A percentile compares a stretch with the other conserved stretches of the same genome.
Conservation (phyloP, 2,329 filamentous ascomycete genomes). For the Fusarium piperis region DNA sequence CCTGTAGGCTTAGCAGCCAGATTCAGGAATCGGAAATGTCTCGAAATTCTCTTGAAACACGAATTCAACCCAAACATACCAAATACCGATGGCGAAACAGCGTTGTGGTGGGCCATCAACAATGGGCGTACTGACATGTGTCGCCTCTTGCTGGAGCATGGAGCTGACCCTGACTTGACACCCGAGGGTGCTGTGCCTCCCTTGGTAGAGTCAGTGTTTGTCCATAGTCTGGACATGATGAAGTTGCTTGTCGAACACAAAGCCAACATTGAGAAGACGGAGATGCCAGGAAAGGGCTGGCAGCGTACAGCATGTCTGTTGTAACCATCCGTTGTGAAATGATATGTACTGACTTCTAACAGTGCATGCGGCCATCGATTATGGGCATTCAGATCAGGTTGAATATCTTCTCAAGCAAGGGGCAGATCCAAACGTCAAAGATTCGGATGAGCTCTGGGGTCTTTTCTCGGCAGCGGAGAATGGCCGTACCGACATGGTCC, state of each 20-base stretch:
- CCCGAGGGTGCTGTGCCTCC: not conserved
- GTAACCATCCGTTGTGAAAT: too few relatives aligned
- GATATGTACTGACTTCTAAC: not conserved
- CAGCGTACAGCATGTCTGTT: slow-evolving; percentile 1
- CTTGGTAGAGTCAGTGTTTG: not conserved
- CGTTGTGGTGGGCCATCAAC: not conserved
- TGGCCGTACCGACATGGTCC: not conserved
- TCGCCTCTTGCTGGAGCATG: not conserved
- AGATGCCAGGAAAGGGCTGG: not conserved
- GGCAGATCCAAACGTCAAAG: not conserved
- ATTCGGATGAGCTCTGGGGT: not conserved
- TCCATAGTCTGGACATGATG: not conserved
- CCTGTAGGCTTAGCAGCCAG: not conserved
- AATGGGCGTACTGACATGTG: not conserved
- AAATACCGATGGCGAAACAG: not conserved
- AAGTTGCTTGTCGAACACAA: not conserved
- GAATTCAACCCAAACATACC: not conserved
- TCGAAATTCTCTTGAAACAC: not conserved
- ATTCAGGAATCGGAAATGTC: not conserved
- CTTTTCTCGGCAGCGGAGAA: not conserved
- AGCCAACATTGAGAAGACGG: slow-evolving; percentile 4
- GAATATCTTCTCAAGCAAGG: not conserved
- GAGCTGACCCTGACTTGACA: not conserved
- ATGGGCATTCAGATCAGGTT: not conserved
- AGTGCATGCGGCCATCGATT: not conserved